phyloP scores from a whole-genome alignment of 176 grass and related monocot genomes.

The Oryza glaberrima region DNA sequence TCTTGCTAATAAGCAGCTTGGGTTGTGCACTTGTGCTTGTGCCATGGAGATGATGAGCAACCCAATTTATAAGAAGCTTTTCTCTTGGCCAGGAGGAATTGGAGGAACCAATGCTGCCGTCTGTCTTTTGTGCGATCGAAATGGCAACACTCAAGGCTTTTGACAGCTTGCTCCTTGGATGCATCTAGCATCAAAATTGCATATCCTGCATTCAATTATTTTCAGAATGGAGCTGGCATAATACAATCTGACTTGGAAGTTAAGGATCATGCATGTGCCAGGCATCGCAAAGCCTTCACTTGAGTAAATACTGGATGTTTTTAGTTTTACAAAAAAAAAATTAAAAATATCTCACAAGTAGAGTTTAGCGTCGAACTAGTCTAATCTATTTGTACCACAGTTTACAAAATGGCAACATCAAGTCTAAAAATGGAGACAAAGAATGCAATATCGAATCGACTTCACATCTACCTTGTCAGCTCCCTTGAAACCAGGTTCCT shows the following conservation, averaged over 20 bases:
- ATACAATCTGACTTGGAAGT: not conserved
- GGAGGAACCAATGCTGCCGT: not conserved
- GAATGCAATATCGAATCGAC: too few relatives aligned
- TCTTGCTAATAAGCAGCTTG: not conserved
- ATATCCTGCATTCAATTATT: not conserved
- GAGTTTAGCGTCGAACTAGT: not conserved
- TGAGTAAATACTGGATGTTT: too few relatives aligned
- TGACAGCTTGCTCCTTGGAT: constrained; percentile 1
- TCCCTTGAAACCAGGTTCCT: too few relatives aligned
- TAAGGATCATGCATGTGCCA: too few relatives aligned
- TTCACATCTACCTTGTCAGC: too few relatives aligned
- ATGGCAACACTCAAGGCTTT: not conserved
- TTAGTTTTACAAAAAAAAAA: too few relatives aligned
- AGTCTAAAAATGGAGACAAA: not conserved
- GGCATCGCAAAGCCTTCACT: too few relatives aligned
- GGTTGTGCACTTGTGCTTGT: not conserved
- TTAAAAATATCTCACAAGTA: too few relatives aligned
- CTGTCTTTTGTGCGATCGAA: not conserved
- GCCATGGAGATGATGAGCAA: not conserved
- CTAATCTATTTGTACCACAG: not conserved
- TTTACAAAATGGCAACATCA: not conserved
- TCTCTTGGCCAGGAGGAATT: not conserved
- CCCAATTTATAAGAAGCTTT: not conserved
- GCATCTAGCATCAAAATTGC: not conserved
- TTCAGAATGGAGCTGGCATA: not conserved